phyloP scores from a whole-genome alignment of 2,329 filamentous ascomycete species.

The Xylariaceae sp. region DNA sequence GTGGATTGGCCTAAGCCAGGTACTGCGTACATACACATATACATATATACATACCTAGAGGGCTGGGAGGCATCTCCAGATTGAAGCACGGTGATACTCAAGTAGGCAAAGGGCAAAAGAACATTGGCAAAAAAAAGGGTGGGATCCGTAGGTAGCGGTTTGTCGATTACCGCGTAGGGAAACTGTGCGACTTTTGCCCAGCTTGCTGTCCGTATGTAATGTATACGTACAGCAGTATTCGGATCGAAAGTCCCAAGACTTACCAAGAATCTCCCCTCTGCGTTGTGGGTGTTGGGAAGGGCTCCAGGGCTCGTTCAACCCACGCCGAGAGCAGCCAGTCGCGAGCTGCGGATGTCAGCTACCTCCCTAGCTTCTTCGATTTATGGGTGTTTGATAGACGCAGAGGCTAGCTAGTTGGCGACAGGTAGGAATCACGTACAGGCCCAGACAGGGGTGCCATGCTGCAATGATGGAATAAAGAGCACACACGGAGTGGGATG shows the following conservation, averaged over 20 bases:
- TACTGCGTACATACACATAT: not conserved
- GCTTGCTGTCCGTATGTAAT: not conserved
- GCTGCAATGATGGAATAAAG: conserved; percentile 29
- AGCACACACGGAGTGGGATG: conserved; percentile 26
- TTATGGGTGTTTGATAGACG: conserved; percentile 8
- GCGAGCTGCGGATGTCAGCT: conserved; percentile 21
- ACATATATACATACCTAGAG: too few species aligned
- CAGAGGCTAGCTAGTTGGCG: conserved; percentile 1
- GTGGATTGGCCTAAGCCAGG: conserved; percentile 25
- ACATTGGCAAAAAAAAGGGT: conserved; percentile 19
- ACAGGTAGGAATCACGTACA: conserved; percentile 30
- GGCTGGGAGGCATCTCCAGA: conserved; percentile 22
- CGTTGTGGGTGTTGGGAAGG: conserved; percentile 27
- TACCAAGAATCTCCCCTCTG: conserved; percentile 28
- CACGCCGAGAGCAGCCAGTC: conserved; percentile 22
- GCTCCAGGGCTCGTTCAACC: conserved; percentile 20
- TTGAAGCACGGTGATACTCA: conserved; percentile 29
- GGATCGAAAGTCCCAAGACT: conserved; percentile 16
- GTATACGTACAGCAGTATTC: not conserved
- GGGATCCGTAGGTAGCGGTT: conserved; percentile 22
- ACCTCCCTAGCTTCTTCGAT: conserved; percentile 29
- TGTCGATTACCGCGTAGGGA: conserved; percentile 4
- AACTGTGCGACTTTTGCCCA: not conserved
- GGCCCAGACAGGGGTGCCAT: conserved; percentile 29
- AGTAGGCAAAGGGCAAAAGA: conserved; percentile 26